Conservation (phyloP, 192 early-diverging fungal species). For the Allomyces javanicus region DNA sequence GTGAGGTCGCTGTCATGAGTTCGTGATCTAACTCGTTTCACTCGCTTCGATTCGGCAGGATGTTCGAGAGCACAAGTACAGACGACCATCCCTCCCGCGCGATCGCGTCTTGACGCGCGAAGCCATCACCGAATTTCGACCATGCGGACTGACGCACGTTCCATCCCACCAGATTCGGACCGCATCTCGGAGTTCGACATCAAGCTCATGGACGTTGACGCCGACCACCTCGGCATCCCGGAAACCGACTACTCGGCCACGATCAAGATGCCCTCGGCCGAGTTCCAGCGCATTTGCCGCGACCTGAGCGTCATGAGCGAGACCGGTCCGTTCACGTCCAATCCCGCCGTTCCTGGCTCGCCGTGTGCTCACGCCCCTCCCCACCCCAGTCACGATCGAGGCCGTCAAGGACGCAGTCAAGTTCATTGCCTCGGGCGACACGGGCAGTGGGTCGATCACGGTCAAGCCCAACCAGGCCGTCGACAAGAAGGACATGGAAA, state of each 20-base stretch:
- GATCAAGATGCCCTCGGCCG: conserved; percentile 66
- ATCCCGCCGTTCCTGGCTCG: too few relatives aligned
- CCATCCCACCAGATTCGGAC: conserved; percentile 21
- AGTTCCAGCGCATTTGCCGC: conserved; percentile 81
- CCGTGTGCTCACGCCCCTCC: not conserved
- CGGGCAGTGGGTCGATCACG: conserved; percentile 62
- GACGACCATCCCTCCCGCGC: too few relatives aligned
- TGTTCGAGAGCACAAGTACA: conserved; percentile 47
- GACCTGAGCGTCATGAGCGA: conserved; percentile 72
- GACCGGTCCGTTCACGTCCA: conserved; percentile 28
- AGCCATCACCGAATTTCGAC: too few relatives aligned
- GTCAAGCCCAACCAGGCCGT: conserved; percentile 55
- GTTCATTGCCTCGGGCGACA: conserved; percentile 72
- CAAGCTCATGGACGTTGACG: conserved; percentile 97
- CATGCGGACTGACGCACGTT: too few relatives aligned
- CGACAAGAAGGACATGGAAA: conserved; percentile 37
- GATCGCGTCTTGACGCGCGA: too few relatives aligned
- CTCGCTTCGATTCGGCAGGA: not conserved
- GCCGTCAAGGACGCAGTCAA: conserved; percentile 83
- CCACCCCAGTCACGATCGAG: conserved; percentile 46
- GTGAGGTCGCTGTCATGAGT: conserved; percentile 8
- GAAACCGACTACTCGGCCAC: conserved; percentile 83
- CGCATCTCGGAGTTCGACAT: conserved; percentile 77
- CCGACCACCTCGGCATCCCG: conserved; percentile 85
- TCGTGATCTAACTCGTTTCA: not conserved